Base-by-base conservation (phyloP, 1,284 basidiomycete species). In the Trichosporon sp. region DNA sequence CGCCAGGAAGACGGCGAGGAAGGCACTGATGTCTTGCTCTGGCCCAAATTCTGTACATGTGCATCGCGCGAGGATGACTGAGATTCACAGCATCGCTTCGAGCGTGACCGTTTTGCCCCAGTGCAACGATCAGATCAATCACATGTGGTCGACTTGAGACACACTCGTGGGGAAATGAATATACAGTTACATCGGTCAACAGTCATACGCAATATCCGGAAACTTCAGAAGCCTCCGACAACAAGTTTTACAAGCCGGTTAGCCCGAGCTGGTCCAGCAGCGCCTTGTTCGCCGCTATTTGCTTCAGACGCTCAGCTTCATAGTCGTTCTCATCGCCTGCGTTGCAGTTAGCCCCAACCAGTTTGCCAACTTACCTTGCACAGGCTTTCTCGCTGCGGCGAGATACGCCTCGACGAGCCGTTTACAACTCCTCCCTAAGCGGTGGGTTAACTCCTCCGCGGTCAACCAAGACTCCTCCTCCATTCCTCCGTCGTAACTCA, bases 231-330 rank as follows among this genome's bases (percentile, higher is more conserved):
- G 26, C 26, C 26, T 26, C 26, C 14, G 14, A 63, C 31, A 35
- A 48, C 46, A 48, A 48, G 4, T 16, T 1, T 37, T 35, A 63
- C 59, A 63, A 11, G 14, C 59, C 59, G 7, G 6, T 5, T 4
- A 73, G 40, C 2, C 70, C 68, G 1, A 73, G 70, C 21, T 65
- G n/a, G 3, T 26, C 19, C 37, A 73, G 19, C 40, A 73, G 61
- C 16, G 31, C 31, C 43, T 63, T 40, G 63, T 73, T 73, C 43
- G 66, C 21, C 35, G 69, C 72, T 31, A 73, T 71, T 14, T 67
- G 68, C 16, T 32, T 31, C 10, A n/a, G 61, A 6, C 72, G 70
- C 43, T 71, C 68, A 6, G 26, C 8, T 14, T 73, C 72, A 38
- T 71, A 73, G 2, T 69, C 68, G 32, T 43, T 72, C 19, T 59